phyloP scores from a whole-genome alignment of 2,329 filamentous ascomycete species.

The Fusarium torreyae region DNA sequence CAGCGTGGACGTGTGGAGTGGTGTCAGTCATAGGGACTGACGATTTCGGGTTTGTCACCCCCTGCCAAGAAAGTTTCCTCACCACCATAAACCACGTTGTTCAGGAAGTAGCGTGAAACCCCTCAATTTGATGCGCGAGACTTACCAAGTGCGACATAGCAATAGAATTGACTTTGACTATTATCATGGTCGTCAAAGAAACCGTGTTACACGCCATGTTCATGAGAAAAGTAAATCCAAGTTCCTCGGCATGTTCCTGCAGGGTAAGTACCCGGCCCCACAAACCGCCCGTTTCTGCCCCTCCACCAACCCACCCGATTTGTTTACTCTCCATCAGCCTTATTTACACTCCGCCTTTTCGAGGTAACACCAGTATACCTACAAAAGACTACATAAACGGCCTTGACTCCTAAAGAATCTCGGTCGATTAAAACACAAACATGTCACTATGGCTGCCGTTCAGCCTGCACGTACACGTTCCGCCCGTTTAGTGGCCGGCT shows the following conservation, averaged over 20 bases:
- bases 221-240: not conserved
- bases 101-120: not conserved
- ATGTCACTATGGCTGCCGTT: constrained; percentile 47
- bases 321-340: constrained; percentile 44
- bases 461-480: constrained; percentile 48
- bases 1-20: no score
- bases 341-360: constrained; percentile 45
- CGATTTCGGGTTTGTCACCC: no score
- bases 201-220: not conserved
- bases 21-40: no score
- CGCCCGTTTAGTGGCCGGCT: constrained; percentile 48
- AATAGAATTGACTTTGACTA: not conserved
- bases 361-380: constrained; percentile 22
- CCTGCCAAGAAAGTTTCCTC: not conserved
- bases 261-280: constrained; percentile 40
- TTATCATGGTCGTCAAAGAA: not conserved
- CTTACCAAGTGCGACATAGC: not conserved
- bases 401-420: not conserved
- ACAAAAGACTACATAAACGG: constrained; percentile 32
- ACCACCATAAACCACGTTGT: not conserved
- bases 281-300: constrained; percentile 30
- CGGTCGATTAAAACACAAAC: constrained; percentile 14
- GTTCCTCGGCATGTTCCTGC: constrained; percentile 7
- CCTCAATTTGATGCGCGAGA: not conserved
- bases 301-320: constrained; percentile 31